phyloP scores from a whole-genome alignment of 2,329 filamentous ascomycete species.

The Proliferodiscus dingleyae region DNA sequence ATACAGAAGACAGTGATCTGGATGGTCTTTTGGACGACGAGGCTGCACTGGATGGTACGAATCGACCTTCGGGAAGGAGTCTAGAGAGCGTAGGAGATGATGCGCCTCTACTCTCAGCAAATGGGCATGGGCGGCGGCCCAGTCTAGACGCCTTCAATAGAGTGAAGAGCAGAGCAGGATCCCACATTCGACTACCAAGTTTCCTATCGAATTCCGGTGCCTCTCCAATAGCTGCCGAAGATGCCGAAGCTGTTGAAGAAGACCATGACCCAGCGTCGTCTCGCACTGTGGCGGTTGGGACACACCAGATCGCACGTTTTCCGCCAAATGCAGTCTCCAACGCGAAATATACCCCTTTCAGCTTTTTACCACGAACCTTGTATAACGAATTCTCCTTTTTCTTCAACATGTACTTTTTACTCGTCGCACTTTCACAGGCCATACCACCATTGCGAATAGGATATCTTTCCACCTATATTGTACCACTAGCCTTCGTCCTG shows the following conservation, averaged over 20 bases:
- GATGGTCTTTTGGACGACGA: slow-evolving; percentile 62
- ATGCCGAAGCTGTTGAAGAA: slow-evolving; percentile 41
- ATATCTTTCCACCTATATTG: slow-evolving; percentile 91
- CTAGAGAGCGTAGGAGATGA: slow-evolving; percentile 59
- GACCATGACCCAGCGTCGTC: slow-evolving; percentile 65
- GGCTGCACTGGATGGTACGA: slow-evolving; percentile 42
- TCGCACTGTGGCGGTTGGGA: slow-evolving; percentile 71
- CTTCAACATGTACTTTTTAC: slow-evolving; percentile 98
- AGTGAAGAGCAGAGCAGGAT: slow-evolving; percentile 42
- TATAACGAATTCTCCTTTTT: slow-evolving; percentile 99
- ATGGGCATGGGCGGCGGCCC: slow-evolving; percentile 31
- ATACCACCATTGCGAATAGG: slow-evolving; percentile 88
- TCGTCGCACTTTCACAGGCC: slow-evolving; percentile 89
- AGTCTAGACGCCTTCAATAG: slow-evolving; percentile 37
- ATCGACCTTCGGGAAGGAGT: slow-evolving; percentile 56
- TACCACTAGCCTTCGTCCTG: slow-evolving; percentile 86
- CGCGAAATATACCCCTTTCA: slow-evolving; percentile 94
- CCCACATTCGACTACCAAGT: slow-evolving; percentile 59
- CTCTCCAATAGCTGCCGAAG: slow-evolving; percentile 19
- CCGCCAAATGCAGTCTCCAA: slow-evolving; percentile 92
- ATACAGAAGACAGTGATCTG: slow-evolving; percentile 60
- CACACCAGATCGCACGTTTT: slow-evolving; percentile 67
- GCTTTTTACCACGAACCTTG: slow-evolving; percentile 86
- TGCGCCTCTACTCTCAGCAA: slow-evolving; percentile 60
- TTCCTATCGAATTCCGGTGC: slow-evolving; percentile 49